These are phyloP conservation scores for Penicillium sp. DNA, from an alignment of 2,329 filamentous ascomycete species.

Conservation along the genomic window DNA sequence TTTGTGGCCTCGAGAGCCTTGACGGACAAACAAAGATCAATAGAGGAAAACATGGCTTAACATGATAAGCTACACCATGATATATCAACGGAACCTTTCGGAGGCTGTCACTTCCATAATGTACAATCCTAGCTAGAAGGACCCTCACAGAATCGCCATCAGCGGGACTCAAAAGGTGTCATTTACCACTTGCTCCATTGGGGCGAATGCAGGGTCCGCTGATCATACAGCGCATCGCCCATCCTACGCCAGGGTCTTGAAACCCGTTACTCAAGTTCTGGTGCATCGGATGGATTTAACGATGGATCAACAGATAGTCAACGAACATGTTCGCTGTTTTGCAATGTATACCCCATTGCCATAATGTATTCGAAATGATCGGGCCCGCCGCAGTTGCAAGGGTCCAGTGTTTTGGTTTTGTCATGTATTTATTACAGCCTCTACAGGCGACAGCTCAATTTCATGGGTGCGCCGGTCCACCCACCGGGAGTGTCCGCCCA, in stretches of 20 bases:
- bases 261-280: background rate
- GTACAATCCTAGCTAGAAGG: background rate
- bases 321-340: background rate
- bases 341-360: no score
- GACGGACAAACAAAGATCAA: background rate
- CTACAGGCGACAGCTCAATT: background rate
- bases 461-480: constrained; percentile 4
- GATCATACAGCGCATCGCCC: background rate
- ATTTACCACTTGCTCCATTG: background rate
- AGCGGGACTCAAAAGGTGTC: background rate
- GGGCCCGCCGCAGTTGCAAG: background rate
- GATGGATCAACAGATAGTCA: no score
- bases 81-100: background rate
- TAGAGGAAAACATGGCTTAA: background rate
- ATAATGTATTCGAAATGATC: no score
- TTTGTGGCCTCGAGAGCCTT: background rate
- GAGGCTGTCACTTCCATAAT: background rate
- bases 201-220: background rate
- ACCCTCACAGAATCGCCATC: background rate
- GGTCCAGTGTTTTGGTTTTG: background rate
- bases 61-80: background rate
- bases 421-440: background rate
- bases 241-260: background rate
- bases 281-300: background rate
- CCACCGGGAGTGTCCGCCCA: constrained; percentile 9